Base-by-base conservation (phyloP, 2,329 filamentous ascomycete species). In the Fusarium siculi region DNA sequence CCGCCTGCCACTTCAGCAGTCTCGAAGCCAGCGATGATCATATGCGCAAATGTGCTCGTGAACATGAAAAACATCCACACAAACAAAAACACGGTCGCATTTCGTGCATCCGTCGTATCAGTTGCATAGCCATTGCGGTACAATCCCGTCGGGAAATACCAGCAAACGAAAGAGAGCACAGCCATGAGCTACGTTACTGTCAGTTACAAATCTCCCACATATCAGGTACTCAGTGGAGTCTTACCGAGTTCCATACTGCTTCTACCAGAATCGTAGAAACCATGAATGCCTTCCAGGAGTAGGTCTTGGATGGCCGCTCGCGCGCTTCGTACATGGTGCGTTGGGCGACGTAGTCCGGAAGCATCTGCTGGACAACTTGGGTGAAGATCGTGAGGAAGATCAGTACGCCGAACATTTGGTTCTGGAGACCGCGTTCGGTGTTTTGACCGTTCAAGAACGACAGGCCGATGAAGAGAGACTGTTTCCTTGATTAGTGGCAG, bases 381-480 rank as follows among this genome's bases (percentile, higher is more conserved):
- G 89, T 88, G 80, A 94, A 94, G 79, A 94, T 91, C 19, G 90
- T 93, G 62, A 89, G 82, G 70, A 93, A 84, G 86, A 93, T 90
- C 82, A 94, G 93, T 59, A 93, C 89, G 61, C 87, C 87, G 78
- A 94, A 93, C 81, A 94, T 88, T 62, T 91, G 89, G 77, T 93
- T 92, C 75, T 93, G 91, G 14, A 94, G 84, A 37, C 92, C 91
- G 70, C 92, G 89, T 49, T 88, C 84, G 0, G 88, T 89, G 69
- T 87, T 87, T 32, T 88, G 83, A 6, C 89, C 86, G 30, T 91
- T 87, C 79, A 88, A 89, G 76, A 93, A 92, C 0, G 90, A 91
- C 75, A 93, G 89, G 2, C 92, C 92, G 65, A 93, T 91, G 79
- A 93, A 93, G 4, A 93, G 84, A 6, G 75, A 72, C 70, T 77